phyloP scores from a whole-genome alignment of 2,329 filamentous ascomycete species.

The Clonostachys sp. region DNA sequence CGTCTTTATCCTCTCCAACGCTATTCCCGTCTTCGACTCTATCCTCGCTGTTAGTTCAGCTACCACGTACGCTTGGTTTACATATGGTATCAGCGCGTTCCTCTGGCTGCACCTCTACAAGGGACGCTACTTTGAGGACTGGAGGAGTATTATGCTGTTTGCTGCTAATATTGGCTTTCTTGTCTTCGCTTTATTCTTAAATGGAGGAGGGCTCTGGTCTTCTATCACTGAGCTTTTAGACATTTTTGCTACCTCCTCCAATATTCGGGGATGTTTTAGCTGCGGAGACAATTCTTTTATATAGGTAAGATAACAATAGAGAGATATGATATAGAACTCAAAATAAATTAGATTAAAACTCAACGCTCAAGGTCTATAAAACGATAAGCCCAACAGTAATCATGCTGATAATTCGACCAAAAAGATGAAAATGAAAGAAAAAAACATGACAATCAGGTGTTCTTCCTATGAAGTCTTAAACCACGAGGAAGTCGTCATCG shows the following conservation, averaged over 20 bases:
- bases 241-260: slow-evolving; percentile 16
- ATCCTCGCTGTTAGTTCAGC: slow-evolving; percentile 27
- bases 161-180: slow-evolving; percentile 21
- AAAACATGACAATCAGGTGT: too few species aligned
- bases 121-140: slow-evolving; percentile 16
- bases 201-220: slow-evolving; percentile 26
- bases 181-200: slow-evolving; percentile 24
- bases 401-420: too few species aligned
- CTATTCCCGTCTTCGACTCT: slow-evolving; percentile 28
- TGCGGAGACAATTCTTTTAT: slow-evolving; percentile 25
- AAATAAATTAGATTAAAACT: too few species aligned
- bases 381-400: too few species aligned
- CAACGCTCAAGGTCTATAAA: too few species aligned
- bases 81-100: slow-evolving; percentile 25
- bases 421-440: too few species aligned
- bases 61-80: slow-evolving; percentile 28
- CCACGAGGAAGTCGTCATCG: too few species aligned
- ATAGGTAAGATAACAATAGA: slow-evolving; percentile 7
- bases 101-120: slow-evolving; percentile 29
- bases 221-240: slow-evolving; percentile 21
- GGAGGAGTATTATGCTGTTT: slow-evolving; percentile 18
- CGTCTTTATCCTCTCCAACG: slow-evolving; percentile 25
- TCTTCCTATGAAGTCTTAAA: too few species aligned
- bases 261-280: slow-evolving; percentile 20
- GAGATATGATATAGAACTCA: too few species aligned